A percentile compares a stretch with the other conserved stretches of the same genome.
Evolutionary conservation across 2,329 filamentous ascomycete species (phyloP).

Genomic region (Fusarium sp.): DNA sequence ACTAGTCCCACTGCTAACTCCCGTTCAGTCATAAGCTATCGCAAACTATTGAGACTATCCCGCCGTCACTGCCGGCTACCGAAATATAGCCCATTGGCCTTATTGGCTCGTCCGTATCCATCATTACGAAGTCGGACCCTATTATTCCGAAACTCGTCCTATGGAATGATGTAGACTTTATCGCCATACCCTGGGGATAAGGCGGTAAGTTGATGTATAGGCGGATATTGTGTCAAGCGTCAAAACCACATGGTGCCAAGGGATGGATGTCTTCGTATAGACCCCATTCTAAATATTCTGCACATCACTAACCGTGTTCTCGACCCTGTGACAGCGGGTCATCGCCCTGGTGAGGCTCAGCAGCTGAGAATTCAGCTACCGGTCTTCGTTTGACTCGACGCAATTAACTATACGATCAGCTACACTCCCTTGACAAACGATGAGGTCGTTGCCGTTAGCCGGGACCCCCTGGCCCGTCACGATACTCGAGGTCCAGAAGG

Average conservation of each 20-base stretch:
- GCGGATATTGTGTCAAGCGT: constrained; percentile 41
- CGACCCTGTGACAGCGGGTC: constrained; percentile 36
- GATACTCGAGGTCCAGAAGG: constrained; percentile 46
- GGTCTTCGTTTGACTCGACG: constrained; percentile 49
- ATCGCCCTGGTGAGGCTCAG: constrained; percentile 43
- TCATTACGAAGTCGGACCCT: constrained; percentile 37
- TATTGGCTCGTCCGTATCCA: constrained; percentile 24
- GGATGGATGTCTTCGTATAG: constrained; percentile 31
- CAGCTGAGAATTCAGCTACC: constrained; percentile 47
- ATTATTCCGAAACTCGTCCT: constrained; percentile 29
- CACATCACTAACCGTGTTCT: constrained; percentile 44
- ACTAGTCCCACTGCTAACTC: constrained; percentile 42
- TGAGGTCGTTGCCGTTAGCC: constrained; percentile 43
- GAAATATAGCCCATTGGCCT: constrained; percentile 15
- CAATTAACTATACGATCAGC: constrained; percentile 42
- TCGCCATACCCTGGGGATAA: constrained; percentile 50
- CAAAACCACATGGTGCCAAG: constrained; percentile 28
- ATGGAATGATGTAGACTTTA: constrained; percentile 44
- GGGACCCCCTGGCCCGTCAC: constrained; percentile 42
- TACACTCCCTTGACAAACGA: constrained; percentile 33
- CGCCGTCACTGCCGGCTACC: constrained; percentile 35
- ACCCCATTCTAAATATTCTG: constrained; percentile 46
- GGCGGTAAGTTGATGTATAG: constrained; percentile 54
- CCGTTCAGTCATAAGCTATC: neutral
- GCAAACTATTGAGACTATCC: constrained; percentile 30